phyloP scores from a whole-genome alignment of 2,329 filamentous ascomycete genomes.

The Ophiostoma himal-ulmi region DNA sequence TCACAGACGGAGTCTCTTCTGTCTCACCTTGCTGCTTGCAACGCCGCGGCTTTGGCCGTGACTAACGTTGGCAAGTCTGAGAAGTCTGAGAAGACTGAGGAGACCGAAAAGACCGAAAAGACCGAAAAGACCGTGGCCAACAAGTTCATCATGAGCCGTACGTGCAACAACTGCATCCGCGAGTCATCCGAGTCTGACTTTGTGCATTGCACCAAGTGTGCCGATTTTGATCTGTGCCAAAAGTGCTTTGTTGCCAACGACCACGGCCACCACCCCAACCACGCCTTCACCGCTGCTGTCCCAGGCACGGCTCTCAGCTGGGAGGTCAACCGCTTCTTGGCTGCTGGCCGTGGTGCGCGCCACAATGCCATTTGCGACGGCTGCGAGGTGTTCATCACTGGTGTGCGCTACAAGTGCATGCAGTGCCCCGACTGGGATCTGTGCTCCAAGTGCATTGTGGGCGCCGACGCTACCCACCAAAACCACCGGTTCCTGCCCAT shows the following conservation, averaged over 20 bases:
- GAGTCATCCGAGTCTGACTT: slow-evolving; percentile 73
- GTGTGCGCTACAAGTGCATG: slow-evolving; percentile 92
- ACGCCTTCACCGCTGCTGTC: slow-evolving; percentile 67
- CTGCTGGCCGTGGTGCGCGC: slow-evolving; percentile 69
- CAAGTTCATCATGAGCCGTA: slow-evolving; percentile 42
- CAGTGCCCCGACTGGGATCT: slow-evolving; percentile 98
- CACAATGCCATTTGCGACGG: slow-evolving; percentile 93
- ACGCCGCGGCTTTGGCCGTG: background rate
- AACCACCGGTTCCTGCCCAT: slow-evolving; percentile 84
- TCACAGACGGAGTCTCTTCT: background rate
- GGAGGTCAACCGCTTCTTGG: slow-evolving; percentile 61
- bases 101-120: background rate
- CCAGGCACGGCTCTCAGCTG: slow-evolving; percentile 56
- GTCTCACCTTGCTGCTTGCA: background rate
- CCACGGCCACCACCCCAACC: slow-evolving; percentile 87
- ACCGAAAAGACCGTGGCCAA: too few relatives aligned
- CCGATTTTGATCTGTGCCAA: slow-evolving; percentile 90
- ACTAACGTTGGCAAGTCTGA: background rate
- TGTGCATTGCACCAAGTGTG: slow-evolving; percentile 76
- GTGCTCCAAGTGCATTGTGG: slow-evolving; percentile 68
- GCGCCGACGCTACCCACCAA: slow-evolving; percentile 64
- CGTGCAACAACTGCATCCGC: slow-evolving; percentile 62
- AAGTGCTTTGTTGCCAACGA: slow-evolving; percentile 67
- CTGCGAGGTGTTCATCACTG: slow-evolving; percentile 81
- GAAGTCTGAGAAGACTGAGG: background rate